Evolutionary conservation across 768 basidiomycete species (phyloP).

Genomic region (Gautieria morchelliformis): DNA sequence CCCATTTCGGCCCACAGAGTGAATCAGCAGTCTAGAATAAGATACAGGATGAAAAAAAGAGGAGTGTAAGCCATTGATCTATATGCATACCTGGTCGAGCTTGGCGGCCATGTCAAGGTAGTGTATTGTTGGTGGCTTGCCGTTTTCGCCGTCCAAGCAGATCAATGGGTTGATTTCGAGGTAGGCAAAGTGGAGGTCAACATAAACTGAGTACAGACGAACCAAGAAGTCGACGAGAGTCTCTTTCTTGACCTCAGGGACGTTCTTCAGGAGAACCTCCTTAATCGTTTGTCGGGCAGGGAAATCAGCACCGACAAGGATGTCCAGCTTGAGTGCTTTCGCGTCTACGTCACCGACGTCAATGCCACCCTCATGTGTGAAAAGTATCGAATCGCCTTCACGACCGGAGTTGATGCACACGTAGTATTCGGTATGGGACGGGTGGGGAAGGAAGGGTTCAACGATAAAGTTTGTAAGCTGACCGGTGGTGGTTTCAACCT

Average conservation of each 20-base stretch:
- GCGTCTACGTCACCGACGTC: conserved; percentile 98
- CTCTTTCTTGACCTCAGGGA: conserved; percentile 71
- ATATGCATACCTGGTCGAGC: conserved; percentile 63
- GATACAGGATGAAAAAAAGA: neutral
- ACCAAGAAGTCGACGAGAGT: conserved; percentile 91
- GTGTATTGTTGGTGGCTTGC: conserved; percentile 69
- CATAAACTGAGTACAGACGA: conserved; percentile 94
- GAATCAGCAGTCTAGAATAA: conserved; percentile 71
- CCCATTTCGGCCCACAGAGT: conserved; percentile 98
- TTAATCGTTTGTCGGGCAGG: conserved; percentile 74
- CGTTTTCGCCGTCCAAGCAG: conserved; percentile 72
- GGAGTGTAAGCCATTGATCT: neutral
- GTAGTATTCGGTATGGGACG: conserved; percentile 91
- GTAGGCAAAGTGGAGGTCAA: conserved; percentile 98
- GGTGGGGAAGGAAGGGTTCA: conserved; percentile 97
- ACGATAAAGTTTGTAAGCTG: conserved; percentile 96
- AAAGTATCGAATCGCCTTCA: conserved; percentile 92
- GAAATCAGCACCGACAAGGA: conserved; percentile 71
- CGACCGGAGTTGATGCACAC: conserved; percentile 95
- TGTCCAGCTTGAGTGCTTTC: conserved; percentile 83
- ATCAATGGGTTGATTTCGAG: conserved; percentile 99
- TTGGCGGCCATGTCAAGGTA: conserved; percentile 99
- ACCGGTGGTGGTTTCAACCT: conserved; percentile 93
- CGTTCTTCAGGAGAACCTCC: conserved; percentile 67
- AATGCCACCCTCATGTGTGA: conserved; percentile 98